These are phyloP conservation scores for Fusarium decemcellulare DNA, from an alignment of 2,329 filamentous ascomycete genomes.

Conservation along the genomic window DNA sequence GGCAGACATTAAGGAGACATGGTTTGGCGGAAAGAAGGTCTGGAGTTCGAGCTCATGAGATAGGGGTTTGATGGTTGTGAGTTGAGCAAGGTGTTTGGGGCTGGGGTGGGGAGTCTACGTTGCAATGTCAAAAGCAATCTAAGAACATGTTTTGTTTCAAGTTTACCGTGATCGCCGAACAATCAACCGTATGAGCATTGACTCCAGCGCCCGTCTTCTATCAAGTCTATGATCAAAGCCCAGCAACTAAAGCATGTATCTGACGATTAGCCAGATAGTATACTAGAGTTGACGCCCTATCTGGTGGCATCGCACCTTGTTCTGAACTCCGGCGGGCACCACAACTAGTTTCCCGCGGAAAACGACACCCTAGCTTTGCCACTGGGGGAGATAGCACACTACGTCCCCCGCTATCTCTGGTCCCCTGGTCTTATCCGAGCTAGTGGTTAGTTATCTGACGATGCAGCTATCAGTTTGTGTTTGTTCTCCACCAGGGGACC, in stretches of 20 bases:
- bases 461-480: constrained; percentile 29
- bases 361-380: constrained; percentile 13
- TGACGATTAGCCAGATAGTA: background rate
- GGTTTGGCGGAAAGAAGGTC: constrained; percentile 63
- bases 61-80: background rate
- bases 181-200: too few species aligned
- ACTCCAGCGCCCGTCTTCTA: too few species aligned
- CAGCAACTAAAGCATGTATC: too few species aligned
- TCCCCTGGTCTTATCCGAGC: constrained; percentile 10
- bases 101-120: background rate
- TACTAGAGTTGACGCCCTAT: constrained; percentile 31
- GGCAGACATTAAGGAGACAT: constrained; percentile 65
- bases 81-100: constrained; percentile 19
- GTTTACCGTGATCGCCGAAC: too few species aligned
- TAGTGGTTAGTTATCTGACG: constrained; percentile 26
- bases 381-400: constrained; percentile 20
- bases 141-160: too few species aligned
- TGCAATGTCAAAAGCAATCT: background rate
- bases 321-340: constrained; percentile 27
- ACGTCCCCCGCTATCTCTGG: constrained; percentile 19
- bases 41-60: constrained; percentile 42
- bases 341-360: constrained; percentile 33
- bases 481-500: constrained; percentile 28
- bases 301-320: constrained; percentile 30
- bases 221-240: too few species aligned